Conservation (phyloP, 768 basidiomycete genomes). For the Mycena galericulata region DNA sequence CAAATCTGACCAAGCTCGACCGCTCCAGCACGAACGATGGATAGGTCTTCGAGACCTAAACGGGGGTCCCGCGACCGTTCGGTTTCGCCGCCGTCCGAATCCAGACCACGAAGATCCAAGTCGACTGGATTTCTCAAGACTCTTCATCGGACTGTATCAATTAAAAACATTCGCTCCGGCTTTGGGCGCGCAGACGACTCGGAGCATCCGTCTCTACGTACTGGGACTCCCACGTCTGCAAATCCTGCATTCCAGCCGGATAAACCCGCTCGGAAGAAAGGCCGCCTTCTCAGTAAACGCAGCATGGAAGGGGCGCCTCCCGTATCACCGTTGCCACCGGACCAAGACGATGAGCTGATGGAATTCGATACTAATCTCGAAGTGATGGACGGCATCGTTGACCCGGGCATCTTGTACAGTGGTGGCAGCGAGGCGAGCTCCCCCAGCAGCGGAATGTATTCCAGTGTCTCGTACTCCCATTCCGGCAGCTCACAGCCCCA, state of each 20-base stretch:
- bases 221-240: constrained; percentile 49
- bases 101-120: too few relatives aligned
- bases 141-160: too few relatives aligned
- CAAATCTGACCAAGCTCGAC: too few relatives aligned
- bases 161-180: too few relatives aligned
- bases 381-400: constrained; percentile 86
- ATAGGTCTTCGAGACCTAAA: too few relatives aligned
- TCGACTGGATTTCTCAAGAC: too few relatives aligned
- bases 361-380: constrained; percentile 77
- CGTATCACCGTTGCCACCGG: constrained; percentile 45
- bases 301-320: constrained; percentile 44
- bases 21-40: too few relatives aligned
- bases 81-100: too few relatives aligned
- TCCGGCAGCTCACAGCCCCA: constrained; percentile 43
- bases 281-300: constrained; percentile 44
- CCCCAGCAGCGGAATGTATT: constrained; percentile 57
- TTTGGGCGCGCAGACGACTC: constrained; percentile 36
- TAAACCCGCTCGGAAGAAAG: constrained; percentile 20
- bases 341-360: constrained; percentile 51
- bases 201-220: constrained; percentile 53
- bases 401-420: constrained; percentile 51
- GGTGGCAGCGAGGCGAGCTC: constrained; percentile 49
- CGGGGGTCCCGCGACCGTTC: too few relatives aligned
- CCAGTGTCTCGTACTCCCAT: constrained; percentile 46
- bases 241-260: constrained; percentile 39